These are phyloP conservation scores for Conticribra weissflogii DNA, from an alignment of 108 stramenopile species.

Conservation along the genomic window DNA sequence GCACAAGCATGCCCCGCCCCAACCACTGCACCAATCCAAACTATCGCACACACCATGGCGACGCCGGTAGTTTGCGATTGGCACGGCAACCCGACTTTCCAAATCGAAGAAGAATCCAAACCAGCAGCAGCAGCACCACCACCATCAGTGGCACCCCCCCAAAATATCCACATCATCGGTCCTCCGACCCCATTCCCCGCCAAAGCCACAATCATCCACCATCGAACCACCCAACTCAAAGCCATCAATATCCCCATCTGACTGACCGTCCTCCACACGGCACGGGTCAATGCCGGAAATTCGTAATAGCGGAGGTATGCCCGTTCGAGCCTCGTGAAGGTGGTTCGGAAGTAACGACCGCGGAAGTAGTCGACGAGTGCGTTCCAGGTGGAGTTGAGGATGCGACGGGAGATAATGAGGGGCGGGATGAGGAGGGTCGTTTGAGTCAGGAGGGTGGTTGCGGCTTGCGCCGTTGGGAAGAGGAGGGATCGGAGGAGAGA, in stretches of 20 bases:
- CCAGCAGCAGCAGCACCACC: not conserved
- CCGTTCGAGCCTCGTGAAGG: constrained; percentile 54
- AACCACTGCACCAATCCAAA: constrained; percentile 67
- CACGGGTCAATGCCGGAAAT: constrained; percentile 58
- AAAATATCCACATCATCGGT: constrained; percentile 16
- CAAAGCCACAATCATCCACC: constrained; percentile 42
- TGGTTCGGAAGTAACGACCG: constrained; percentile 64
- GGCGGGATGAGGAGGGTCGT: constrained; percentile 33
- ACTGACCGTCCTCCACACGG: constrained; percentile 35
- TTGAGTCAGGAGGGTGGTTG: constrained; percentile 10
- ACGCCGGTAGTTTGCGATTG: constrained; percentile 26
- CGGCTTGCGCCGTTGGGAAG: too few relatives aligned
- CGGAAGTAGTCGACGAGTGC: constrained; percentile 62
- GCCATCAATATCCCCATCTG: constrained; percentile 56
- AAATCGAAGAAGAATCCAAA: constrained; percentile 10
- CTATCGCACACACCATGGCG: constrained; percentile 61
- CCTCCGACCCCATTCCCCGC: constrained; percentile 13
- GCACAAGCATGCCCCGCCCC: constrained; percentile 60
- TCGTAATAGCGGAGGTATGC: constrained; percentile 62
- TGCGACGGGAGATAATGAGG: constrained; percentile 39
- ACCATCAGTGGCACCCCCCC: constrained; percentile 7
- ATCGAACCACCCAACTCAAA: constrained; percentile 35
- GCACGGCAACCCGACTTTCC: constrained; percentile 41
- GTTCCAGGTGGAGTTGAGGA: constrained; percentile 36
- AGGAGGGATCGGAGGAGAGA: too few relatives aligned